These are phyloP conservation scores for Asterochloris erici DNA, from an alignment of 139 green algal species.

Conservation along the genomic window DNA sequence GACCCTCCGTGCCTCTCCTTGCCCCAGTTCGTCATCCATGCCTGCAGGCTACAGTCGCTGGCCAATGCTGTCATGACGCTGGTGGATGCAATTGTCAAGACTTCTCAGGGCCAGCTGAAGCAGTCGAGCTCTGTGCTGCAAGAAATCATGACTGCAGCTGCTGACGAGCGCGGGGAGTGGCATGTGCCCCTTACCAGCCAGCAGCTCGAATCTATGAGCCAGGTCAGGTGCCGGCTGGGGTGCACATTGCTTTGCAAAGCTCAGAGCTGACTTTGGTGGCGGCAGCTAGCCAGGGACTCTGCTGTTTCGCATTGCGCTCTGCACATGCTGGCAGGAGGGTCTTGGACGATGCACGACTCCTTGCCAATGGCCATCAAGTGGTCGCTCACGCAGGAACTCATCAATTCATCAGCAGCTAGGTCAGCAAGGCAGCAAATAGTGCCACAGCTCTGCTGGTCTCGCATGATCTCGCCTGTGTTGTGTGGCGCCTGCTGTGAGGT, in stretches of 20 bases:
- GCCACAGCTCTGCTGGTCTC: too few species aligned
- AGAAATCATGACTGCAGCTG: constrained; percentile 73
- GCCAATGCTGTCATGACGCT: constrained; percentile 71
- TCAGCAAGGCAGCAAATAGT: too few species aligned
- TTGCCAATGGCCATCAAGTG: too few species aligned
- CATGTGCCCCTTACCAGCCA: constrained; percentile 69
- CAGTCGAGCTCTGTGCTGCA: constrained; percentile 63
- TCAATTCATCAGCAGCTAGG: too few species aligned
- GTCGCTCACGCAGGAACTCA: too few species aligned
- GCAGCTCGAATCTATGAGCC: constrained; percentile 49
- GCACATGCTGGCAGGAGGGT: too few species aligned
- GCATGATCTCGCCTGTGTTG: too few species aligned
- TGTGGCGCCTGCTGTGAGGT: too few species aligned
- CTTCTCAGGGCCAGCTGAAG: constrained; percentile 69
- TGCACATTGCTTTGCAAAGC: not conserved
- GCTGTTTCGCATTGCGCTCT: not conserved
- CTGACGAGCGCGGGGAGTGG: constrained; percentile 83
- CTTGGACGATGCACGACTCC: too few species aligned
- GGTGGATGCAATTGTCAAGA: constrained; percentile 73
- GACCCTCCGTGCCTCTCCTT: not conserved
- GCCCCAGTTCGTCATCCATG: too few species aligned
- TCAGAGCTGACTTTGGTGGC: not conserved
- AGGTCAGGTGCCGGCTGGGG: not conserved
- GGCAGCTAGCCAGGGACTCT: not conserved
- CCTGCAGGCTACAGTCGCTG: not conserved